Percentiles rank a stretch among this genome's conserved stretches.
Conservation (phyloP, 2,329 filamentous ascomycete genomes). For the Thelonectria discophora region DNA sequence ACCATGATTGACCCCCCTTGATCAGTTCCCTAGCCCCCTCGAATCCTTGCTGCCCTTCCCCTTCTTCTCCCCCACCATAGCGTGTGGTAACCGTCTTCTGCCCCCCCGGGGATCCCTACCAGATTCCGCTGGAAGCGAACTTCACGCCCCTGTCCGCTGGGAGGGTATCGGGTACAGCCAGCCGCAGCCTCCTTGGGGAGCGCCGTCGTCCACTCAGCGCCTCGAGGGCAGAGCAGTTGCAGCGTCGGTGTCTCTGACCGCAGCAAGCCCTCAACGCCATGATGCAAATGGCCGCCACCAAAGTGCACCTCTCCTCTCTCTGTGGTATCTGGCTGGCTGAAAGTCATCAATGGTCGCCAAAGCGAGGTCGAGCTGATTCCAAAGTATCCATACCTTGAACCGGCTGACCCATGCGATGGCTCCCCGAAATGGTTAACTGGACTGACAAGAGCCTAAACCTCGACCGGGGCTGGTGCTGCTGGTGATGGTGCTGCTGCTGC, state of each 20-base stretch:
- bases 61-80: conserved; percentile 31
- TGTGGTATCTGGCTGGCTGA: no score
- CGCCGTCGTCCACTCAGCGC: conserved; percentile 10
- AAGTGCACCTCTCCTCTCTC: background rate
- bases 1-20: conserved; percentile 37
- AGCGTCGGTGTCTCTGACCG: conserved; percentile 1
- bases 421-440: conserved; percentile 19
- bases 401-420: conserved; percentile 32
- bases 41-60: conserved; percentile 31
- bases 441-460: conserved; percentile 29
- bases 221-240: conserved; percentile 2
- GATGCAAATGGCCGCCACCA: background rate
- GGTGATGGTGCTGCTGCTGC: no score
- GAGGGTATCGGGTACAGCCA: conserved; percentile 30
- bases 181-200: conserved; percentile 28
- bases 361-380: conserved; percentile 2
- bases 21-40: conserved; percentile 33
- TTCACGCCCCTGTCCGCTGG: conserved; percentile 34
- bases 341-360: background rate
- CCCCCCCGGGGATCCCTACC: conserved; percentile 27
- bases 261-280: conserved; percentile 8
- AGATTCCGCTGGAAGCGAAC: conserved; percentile 38
- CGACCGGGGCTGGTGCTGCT: conserved; percentile 9
- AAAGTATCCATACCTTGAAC: conserved; percentile 23
- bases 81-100: conserved; percentile 36